Percentiles rank a stretch among this genome's conserved stretches.
These are phyloP conservation scores for Penicillium sp. DNA, from an alignment of 2,329 filamentous ascomycete genomes.

Conservation along the genomic window DNA sequence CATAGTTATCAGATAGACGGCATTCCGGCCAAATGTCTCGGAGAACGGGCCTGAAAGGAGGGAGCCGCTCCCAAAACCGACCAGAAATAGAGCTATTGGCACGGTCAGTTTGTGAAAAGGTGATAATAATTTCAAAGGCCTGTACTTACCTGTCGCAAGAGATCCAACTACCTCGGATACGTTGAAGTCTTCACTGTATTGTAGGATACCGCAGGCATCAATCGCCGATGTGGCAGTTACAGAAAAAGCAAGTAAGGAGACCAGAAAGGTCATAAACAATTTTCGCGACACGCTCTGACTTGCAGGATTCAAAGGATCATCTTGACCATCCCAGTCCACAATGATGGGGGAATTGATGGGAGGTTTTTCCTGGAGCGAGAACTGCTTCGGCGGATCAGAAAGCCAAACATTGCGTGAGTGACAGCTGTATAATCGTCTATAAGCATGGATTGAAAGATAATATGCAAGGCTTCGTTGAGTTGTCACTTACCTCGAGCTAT, in stretches of 20 bases:
- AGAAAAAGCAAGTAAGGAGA: conserved; percentile 50
- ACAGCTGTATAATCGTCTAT: background rate
- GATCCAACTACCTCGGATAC: conserved; percentile 52
- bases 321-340: conserved; percentile 39
- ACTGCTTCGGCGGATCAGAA: background rate
- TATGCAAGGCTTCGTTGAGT: too few species aligned
- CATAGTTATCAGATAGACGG: conserved; percentile 49
- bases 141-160: conserved; percentile 44
- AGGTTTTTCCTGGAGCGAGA: background rate
- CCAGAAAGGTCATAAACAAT: conserved; percentile 41
- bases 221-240: conserved; percentile 53
- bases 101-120: background rate
- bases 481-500: background rate
- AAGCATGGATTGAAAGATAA: background rate
- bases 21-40: conserved; percentile 49
- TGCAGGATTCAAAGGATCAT: conserved; percentile 39
- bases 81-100: conserved; percentile 20
- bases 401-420: background rate
- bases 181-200: conserved; percentile 47
- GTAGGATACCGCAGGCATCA: conserved; percentile 48
- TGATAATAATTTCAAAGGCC: background rate
- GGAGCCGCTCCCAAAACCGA: conserved; percentile 50
- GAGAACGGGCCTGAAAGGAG: conserved; percentile 50
- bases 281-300: conserved; percentile 35
- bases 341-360: background rate